Evolutionary conservation across 1,284 basidiomycete genomes (phyloP).

Genomic region (Rhodotorula sp.): DNA sequence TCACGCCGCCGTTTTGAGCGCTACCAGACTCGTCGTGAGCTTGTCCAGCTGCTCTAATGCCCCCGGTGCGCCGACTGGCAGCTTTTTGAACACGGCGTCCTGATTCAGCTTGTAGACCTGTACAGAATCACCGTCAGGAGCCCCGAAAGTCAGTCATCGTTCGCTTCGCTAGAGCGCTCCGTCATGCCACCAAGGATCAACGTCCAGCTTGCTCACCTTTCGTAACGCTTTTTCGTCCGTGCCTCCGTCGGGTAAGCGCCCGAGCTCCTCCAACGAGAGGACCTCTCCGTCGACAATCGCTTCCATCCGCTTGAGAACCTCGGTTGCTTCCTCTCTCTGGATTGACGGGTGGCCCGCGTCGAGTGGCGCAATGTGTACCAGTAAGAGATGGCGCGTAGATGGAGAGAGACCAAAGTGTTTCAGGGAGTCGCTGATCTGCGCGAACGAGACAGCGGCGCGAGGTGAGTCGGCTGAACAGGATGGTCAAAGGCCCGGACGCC

Average conservation of each 20-base stretch:
- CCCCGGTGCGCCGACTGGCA: slow-evolving; percentile 48
- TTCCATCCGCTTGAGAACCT: slow-evolving; percentile 58
- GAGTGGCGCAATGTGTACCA: slow-evolving; percentile 63
- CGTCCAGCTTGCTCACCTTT: slow-evolving; percentile 57
- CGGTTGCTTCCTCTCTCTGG: slow-evolving; percentile 46
- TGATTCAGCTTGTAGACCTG: slow-evolving; percentile 68
- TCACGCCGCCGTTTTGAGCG: slow-evolving; percentile 69
- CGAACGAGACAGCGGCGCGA: too few relatives aligned
- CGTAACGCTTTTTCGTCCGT: slow-evolving; percentile 57
- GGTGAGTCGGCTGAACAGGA: neutral
- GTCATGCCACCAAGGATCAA: neutral
- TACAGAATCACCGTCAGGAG: neutral
- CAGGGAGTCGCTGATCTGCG: slow-evolving; percentile 80
- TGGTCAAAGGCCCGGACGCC: slow-evolving; percentile 23
- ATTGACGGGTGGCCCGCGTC: neutral
- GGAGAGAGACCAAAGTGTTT: slow-evolving; percentile 78
- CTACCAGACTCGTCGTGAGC: slow-evolving; percentile 70
- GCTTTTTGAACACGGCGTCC: slow-evolving; percentile 55
- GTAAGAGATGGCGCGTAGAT: slow-evolving; percentile 63
- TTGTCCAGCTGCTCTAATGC: slow-evolving; percentile 61
- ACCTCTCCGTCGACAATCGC: slow-evolving; percentile 60
- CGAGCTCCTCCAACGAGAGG: slow-evolving; percentile 52
- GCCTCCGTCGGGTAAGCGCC: slow-evolving; percentile 39
- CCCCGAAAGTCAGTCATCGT: neutral
- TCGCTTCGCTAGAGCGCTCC: too few relatives aligned